Evolutionary conservation across 106 monocot species (phyloP).

Genomic region (Triglochin maritima): DNA sequence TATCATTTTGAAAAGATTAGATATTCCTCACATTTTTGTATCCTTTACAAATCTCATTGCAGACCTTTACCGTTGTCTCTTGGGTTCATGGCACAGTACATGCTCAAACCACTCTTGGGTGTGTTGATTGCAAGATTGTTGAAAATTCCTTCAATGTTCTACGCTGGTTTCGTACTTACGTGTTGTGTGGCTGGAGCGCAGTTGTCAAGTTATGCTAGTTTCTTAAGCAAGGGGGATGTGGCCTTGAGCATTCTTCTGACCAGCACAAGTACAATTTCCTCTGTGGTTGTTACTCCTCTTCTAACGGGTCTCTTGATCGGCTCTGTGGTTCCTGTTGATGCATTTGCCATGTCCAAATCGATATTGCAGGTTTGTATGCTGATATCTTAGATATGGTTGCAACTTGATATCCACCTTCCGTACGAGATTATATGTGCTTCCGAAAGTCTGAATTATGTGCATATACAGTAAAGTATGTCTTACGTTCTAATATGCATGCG

Average conservation of each 20-base stretch:
- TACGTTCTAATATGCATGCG: too few relatives aligned
- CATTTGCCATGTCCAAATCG: constrained; percentile 93
- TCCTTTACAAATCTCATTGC: constrained; percentile 8
- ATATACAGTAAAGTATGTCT: too few relatives aligned
- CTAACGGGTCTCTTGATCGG: constrained; percentile 88
- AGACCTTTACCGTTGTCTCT: constrained; percentile 78
- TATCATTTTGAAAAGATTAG: constrained; percentile 1
- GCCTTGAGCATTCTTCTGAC: constrained; percentile 91
- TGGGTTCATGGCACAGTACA: constrained; percentile 86
- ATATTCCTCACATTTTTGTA: background rate
- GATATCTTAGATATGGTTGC: background rate
- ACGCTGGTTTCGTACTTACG: constrained; percentile 91
- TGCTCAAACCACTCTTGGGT: constrained; percentile 80
- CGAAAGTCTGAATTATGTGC: background rate
- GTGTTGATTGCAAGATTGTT: constrained; percentile 69
- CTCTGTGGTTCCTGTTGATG: constrained; percentile 94
- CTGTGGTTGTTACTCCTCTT: constrained; percentile 77
- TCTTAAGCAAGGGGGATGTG: constrained; percentile 93
- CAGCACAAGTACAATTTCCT: constrained; percentile 86
- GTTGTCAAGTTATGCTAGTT: constrained; percentile 96
- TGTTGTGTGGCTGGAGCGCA: constrained; percentile 96
- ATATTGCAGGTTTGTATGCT: constrained; percentile 66
- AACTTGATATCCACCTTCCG: background rate
- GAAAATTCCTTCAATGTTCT: constrained; percentile 65
- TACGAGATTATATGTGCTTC: background rate